phyloP scores from a whole-genome alignment of 805 yeast species.

The Lipomyces japonicus region DNA sequence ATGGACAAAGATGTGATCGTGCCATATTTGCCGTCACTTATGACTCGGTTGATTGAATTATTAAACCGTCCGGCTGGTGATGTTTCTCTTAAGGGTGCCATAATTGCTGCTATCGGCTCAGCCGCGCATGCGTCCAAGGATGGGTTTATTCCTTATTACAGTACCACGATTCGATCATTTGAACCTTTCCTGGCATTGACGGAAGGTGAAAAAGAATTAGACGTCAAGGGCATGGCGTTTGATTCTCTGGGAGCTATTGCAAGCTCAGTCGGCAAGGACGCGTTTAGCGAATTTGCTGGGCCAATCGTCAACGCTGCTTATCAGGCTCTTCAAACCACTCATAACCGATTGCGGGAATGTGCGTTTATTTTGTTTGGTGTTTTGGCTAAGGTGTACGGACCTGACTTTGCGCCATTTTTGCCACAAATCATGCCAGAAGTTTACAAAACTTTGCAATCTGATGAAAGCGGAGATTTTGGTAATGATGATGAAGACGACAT shows the following conservation, averaged over 20 bases:
- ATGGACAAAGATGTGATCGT: slow-evolving; percentile 83
- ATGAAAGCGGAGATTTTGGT: slow-evolving; percentile 52
- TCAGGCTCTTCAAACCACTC: slow-evolving; percentile 67
- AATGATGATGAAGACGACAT: slow-evolving; percentile 26
- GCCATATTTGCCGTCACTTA: slow-evolving; percentile 78
- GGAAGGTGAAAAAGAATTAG: slow-evolving; percentile 82
- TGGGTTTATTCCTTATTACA: slow-evolving; percentile 80
- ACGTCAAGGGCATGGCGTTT: slow-evolving; percentile 84
- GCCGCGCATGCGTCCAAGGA: slow-evolving; percentile 94
- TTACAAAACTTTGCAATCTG: slow-evolving; percentile 76
- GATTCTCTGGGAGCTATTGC: slow-evolving; percentile 95
- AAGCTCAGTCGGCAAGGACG: slow-evolving; percentile 89
- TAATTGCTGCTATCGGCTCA: slow-evolving; percentile 92
- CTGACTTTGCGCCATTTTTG: slow-evolving; percentile 82
- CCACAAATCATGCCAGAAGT: slow-evolving; percentile 79
- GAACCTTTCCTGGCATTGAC: slow-evolving; percentile 75
- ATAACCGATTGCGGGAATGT: slow-evolving; percentile 85
- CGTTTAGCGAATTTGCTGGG: slow-evolving; percentile 79
- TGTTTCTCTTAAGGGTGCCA: slow-evolving; percentile 50
- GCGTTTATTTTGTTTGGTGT: slow-evolving; percentile 90
- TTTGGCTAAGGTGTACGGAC: slow-evolving; percentile 91
- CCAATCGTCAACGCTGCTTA: slow-evolving; percentile 88
- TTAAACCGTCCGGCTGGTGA: slow-evolving; percentile 63
- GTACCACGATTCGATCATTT: slow-evolving; percentile 70
- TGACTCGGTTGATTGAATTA: slow-evolving; percentile 84